phyloP scores from a whole-genome alignment of 805 yeast genomes.

The Wickerhamiella bombiphila region DNA sequence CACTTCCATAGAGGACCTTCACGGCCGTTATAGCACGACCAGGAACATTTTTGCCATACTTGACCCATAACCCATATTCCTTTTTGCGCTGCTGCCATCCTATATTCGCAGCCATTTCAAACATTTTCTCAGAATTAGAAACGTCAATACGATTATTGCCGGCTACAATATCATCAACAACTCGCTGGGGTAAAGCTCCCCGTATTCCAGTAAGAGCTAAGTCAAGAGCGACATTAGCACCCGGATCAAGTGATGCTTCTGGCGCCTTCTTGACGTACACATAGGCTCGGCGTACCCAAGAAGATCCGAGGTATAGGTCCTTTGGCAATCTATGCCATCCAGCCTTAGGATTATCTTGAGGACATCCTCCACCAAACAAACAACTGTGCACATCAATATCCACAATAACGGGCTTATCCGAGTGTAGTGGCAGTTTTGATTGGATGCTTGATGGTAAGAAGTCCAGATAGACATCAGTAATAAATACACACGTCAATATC shows the following conservation, averaged over 20 bases:
- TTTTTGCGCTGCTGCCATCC: conserved; percentile 24
- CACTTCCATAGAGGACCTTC: conserved; percentile 58
- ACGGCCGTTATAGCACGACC: conserved; percentile 37
- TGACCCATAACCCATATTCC: conserved; percentile 43
- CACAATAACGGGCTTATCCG: conserved; percentile 29
- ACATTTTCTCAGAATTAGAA: conserved; percentile 11
- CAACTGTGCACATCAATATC: conserved; percentile 29
- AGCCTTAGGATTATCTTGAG: conserved; percentile 13
- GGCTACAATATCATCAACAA: conserved; percentile 8
- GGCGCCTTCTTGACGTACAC: conserved; percentile 23
- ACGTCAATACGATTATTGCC: conserved; percentile 4
- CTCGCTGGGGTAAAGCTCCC: conserved; percentile 13
- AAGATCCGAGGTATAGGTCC: conserved; percentile 32
- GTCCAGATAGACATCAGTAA: conserved; percentile 29
- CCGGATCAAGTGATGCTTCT: conserved; percentile 23
- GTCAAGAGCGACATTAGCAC: conserved; percentile 19
- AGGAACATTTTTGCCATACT: conserved; percentile 30
- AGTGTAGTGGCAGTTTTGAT: conserved; percentile 28
- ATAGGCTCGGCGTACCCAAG: conserved; percentile 32
- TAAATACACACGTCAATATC: conserved; percentile 19
- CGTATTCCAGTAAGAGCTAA: conserved; percentile 13
- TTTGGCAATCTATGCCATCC: conserved; percentile 34
- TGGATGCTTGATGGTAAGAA: conserved; percentile 25
- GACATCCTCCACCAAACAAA: conserved; percentile 19
- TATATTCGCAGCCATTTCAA: conserved; percentile 15